Evolutionary conservation across 805 yeast genomes (phyloP).

Genomic region (Candida methanosorbosa): DNA sequence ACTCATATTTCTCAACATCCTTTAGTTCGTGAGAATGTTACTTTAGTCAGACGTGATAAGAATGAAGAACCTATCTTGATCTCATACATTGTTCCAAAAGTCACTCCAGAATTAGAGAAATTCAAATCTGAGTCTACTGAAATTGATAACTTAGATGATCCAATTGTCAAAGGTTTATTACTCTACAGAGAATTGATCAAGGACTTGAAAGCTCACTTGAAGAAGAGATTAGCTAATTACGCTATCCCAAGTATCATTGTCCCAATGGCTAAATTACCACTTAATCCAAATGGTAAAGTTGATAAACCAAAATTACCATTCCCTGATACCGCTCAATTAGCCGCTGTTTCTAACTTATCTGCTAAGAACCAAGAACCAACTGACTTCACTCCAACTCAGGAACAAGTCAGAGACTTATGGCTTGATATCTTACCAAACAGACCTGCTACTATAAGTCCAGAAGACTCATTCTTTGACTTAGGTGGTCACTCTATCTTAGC

Average conservation of each 20-base stretch:
- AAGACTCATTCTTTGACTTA: slow-evolving; percentile 89
- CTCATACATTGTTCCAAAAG: slow-evolving; percentile 81
- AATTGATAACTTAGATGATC: slow-evolving; percentile 42
- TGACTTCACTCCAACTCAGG: slow-evolving; percentile 57
- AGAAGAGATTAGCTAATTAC: slow-evolving; percentile 83
- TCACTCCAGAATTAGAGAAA: slow-evolving; percentile 32
- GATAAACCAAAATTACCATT: slow-evolving; percentile 96
- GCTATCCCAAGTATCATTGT: slow-evolving; percentile 91
- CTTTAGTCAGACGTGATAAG: slow-evolving; percentile 85
- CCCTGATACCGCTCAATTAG: slow-evolving; percentile 84
- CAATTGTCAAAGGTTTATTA: slow-evolving; percentile 71
- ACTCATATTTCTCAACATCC: slow-evolving; percentile 95
- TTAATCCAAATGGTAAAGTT: slow-evolving; percentile 97
- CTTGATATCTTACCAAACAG: slow-evolving; percentile 71
- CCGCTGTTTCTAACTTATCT: slow-evolving; percentile 55
- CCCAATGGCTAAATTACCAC: slow-evolving; percentile 77
- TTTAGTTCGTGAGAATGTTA: slow-evolving; percentile 83
- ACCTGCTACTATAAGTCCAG: slow-evolving; percentile 68
- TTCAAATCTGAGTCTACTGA: slow-evolving; percentile 45
- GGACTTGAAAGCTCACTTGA: slow-evolving; percentile 73
- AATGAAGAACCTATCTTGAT: slow-evolving; percentile 88
- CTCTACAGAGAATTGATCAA: slow-evolving; percentile 69
- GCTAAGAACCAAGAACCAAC: slow-evolving; percentile 34
- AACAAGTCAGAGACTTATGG: slow-evolving; percentile 76
- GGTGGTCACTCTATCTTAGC: slow-evolving; percentile 98